Conservation (phyloP, 768 basidiomycete species). For the Xerocomus spinulosus region DNA sequence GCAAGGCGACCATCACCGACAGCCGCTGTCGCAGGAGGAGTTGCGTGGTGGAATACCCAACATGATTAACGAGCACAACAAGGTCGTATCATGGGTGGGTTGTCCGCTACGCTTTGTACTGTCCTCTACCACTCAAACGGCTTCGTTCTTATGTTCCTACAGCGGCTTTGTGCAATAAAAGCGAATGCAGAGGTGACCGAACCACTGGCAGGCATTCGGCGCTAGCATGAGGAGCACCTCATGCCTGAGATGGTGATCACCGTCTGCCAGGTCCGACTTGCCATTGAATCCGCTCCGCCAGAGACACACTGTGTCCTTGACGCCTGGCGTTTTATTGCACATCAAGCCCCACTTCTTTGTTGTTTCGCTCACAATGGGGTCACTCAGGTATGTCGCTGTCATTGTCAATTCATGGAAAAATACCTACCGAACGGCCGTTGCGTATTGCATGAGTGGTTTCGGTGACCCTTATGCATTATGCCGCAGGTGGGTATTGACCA, state of each 20-base stretch:
- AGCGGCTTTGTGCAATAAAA: neutral
- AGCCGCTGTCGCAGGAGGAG: neutral
- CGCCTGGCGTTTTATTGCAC: conserved; percentile 16
- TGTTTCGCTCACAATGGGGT: no score
- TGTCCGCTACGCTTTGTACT: no score
- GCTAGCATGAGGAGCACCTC: neutral
- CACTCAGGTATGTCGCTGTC: conserved; percentile 9
- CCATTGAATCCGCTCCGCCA: conserved; percentile 4
- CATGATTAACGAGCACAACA: neutral
- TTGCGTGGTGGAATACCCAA: neutral
- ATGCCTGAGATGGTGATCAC: conserved; percentile 13
- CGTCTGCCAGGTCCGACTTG: conserved; percentile 13
- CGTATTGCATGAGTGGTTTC: no score
- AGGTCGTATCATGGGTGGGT: neutral
- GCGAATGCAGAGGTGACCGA: neutral
- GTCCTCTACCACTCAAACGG: no score
- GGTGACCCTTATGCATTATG: no score
- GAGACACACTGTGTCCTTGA: conserved; percentile 2
- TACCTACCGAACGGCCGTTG: neutral
- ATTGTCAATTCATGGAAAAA: conserved; percentile 11
- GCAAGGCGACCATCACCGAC: conserved; percentile 8
- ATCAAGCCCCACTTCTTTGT: conserved; percentile 11
- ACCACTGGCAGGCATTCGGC: neutral
- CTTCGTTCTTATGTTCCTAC: no score
- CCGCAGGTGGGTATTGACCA: no score